Conservation (phyloP, 257 asterid genomes). For the Verbascum thapsus region DNA sequence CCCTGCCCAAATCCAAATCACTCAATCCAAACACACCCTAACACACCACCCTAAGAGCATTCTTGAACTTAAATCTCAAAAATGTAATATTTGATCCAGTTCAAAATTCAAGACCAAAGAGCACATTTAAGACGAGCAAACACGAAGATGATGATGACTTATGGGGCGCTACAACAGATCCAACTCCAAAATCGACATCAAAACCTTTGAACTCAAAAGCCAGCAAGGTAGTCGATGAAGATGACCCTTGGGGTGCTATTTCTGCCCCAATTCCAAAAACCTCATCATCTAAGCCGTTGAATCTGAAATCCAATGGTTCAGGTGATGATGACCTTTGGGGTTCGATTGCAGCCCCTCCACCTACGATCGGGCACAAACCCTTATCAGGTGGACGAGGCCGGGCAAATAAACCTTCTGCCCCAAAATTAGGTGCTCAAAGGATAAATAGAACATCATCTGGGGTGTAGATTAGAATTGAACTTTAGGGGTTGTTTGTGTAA, state of each 20-base stretch:
- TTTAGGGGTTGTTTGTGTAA: no score
- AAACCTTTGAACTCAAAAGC: slow-evolving; percentile 41
- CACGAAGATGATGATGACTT: slow-evolving; percentile 61
- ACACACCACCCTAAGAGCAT: no score
- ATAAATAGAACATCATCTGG: slow-evolving; percentile 87
- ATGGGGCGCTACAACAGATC: slow-evolving; percentile 69
- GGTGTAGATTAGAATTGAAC: slow-evolving; percentile 46
- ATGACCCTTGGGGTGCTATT: slow-evolving; percentile 70
- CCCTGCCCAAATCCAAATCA: no score
- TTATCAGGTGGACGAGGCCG: slow-evolving; percentile 64
- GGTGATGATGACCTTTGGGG: slow-evolving; percentile 85
- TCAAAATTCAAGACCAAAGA: slow-evolving; percentile 56
- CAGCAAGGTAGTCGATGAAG: slow-evolving; percentile 51
- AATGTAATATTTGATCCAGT: slow-evolving; percentile 52
- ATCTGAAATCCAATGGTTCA: slow-evolving; percentile 46
- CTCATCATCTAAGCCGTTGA: slow-evolving; percentile 48
- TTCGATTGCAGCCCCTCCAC: slow-evolving; percentile 83
- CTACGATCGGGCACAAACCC: slow-evolving; percentile 71
- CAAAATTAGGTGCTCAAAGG: slow-evolving; percentile 80
- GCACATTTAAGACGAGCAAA: slow-evolving; percentile 44
- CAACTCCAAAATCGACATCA: slow-evolving; percentile 56
- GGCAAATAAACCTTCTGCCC: slow-evolving; percentile 69
- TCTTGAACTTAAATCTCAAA: slow-evolving; percentile 21
- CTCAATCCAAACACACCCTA: no score
- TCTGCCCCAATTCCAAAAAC: slow-evolving; percentile 67